phyloP scores from a whole-genome alignment of 441 rosid genomes.

The Bruguiera hainesii region DNA sequence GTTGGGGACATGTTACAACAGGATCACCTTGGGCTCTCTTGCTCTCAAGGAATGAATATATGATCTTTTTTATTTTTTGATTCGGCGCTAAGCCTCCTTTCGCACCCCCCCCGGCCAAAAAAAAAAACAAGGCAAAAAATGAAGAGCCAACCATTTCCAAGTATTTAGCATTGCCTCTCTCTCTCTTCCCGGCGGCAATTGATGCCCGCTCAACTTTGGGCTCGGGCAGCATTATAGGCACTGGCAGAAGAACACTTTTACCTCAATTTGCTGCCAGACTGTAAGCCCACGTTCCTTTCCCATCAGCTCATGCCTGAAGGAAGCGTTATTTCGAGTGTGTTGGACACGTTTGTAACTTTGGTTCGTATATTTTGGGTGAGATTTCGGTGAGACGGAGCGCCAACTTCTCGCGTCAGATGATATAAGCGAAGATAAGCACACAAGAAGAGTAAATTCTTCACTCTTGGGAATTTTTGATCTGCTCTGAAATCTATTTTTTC shows the following conservation, averaged over 20 bases:
- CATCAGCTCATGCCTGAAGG: background rate
- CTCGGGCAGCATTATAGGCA: slow-evolving; percentile 65
- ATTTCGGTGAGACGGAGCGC: slow-evolving; percentile 74
- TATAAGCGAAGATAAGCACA: slow-evolving; percentile 65
- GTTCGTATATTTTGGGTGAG: slow-evolving; percentile 7
- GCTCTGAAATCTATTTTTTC: slow-evolving; percentile 10
- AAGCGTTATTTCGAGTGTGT: background rate
- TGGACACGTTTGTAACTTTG: slow-evolving; percentile 4
- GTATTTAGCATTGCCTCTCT: background rate
- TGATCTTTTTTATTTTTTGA: too few species aligned
- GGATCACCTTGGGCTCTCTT: too few species aligned
- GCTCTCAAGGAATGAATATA: too few species aligned
- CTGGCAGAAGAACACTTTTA: slow-evolving; percentile 89
- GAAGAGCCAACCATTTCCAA: slow-evolving; percentile 18
- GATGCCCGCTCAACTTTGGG: slow-evolving; percentile 21
- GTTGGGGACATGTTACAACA: too few species aligned
- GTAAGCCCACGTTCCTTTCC: slow-evolving; percentile 38
- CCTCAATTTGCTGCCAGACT: slow-evolving; percentile 73
- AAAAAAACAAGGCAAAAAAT: too few species aligned
- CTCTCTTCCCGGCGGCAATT: slow-evolving; percentile 1
- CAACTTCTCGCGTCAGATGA: slow-evolving; percentile 83
- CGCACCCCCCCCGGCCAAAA: too few species aligned
- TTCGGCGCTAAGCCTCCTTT: too few species aligned
- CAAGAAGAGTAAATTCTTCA: slow-evolving; percentile 71
- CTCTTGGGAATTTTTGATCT: slow-evolving; percentile 18